These are phyloP conservation scores for Apiospora sp. DNA, from an alignment of 2,329 filamentous ascomycete species.

Conservation along the genomic window DNA sequence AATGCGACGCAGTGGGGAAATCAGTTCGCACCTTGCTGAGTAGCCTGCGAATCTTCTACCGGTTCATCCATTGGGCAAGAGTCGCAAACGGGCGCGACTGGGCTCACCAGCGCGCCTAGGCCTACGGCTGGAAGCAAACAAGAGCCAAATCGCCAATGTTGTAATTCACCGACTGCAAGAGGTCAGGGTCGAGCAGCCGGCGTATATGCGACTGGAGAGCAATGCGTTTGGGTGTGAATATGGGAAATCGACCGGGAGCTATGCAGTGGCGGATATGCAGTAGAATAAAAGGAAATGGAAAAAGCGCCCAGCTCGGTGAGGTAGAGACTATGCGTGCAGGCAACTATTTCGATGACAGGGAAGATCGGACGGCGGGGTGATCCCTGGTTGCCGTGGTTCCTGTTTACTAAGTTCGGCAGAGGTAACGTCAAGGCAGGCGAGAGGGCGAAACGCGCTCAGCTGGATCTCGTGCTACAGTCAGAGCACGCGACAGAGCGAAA, in stretches of 20 bases:
- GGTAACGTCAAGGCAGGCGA: constrained; percentile 9
- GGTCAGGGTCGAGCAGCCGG: constrained; percentile 10
- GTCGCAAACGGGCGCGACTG: constrained; percentile 16
- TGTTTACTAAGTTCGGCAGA: constrained; percentile 10
- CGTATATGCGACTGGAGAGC: constrained; percentile 2
- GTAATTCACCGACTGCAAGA: constrained; percentile 15
- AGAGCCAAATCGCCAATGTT: constrained; percentile 2
- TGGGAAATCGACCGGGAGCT: not conserved
- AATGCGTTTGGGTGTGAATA: not conserved
- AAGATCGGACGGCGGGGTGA: constrained; percentile 16
- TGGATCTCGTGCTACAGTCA: not conserved
- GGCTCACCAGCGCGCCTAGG: constrained; percentile 5
- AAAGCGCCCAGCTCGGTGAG: not conserved
- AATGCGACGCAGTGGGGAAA: constrained; percentile 7
- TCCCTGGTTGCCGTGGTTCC: constrained; percentile 19
- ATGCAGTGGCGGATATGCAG: not conserved
- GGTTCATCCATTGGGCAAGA: constrained; percentile 23
- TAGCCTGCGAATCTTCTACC: constrained; percentile 24
- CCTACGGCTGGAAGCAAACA: not conserved
- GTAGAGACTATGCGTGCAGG: not conserved
- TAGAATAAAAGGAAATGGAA: not conserved
- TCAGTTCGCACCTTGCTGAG: constrained; percentile 22
- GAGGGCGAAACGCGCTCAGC: not conserved
- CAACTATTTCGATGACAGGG: constrained; percentile 15
- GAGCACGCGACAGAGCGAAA: not conserved